Evolutionary conservation across 2,329 filamentous ascomycete genomes (phyloP).

Genomic region (Ophiostoma perfectum): DNA sequence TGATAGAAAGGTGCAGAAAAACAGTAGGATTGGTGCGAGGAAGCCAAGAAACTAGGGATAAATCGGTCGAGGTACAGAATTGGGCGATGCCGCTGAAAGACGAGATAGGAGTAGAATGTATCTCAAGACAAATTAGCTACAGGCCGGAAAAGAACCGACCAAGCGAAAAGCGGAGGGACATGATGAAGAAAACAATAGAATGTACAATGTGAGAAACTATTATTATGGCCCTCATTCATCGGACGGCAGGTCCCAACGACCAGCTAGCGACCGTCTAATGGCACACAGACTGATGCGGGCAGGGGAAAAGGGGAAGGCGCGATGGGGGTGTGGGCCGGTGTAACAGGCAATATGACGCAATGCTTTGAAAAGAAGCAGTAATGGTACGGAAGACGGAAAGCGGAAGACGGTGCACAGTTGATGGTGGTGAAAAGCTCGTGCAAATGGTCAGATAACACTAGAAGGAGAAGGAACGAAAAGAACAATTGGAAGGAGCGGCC

Average conservation of each 20-base stretch:
- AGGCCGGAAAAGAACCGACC: background rate
- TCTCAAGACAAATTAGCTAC: background rate
- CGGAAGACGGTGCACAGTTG: background rate
- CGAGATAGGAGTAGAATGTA: background rate
- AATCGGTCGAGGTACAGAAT: background rate
- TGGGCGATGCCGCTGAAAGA: background rate
- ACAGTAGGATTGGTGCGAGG: background rate
- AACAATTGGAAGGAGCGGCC: background rate
- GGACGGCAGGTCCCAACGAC: background rate
- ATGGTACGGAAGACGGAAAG: background rate
- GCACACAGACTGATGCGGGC: constrained; percentile 5
- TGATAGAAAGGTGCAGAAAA: background rate
- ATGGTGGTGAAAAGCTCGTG: background rate
- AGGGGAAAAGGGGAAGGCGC: constrained; percentile 20
- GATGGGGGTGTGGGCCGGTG: constrained; percentile 12
- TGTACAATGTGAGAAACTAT: background rate
- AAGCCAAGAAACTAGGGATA: background rate
- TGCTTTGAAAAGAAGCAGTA: background rate
- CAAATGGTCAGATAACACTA: background rate
- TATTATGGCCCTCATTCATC: background rate
- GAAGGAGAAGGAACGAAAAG: background rate
- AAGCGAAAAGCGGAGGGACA: background rate
- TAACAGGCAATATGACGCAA: constrained; percentile 23
- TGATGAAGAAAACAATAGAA: too few species aligned
- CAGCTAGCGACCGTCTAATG: background rate